Evolutionary conservation across 2,329 filamentous ascomycete species (phyloP), one percentile per base, ranked within the genome.

Genomic region (Lojkania enalia): DNA sequence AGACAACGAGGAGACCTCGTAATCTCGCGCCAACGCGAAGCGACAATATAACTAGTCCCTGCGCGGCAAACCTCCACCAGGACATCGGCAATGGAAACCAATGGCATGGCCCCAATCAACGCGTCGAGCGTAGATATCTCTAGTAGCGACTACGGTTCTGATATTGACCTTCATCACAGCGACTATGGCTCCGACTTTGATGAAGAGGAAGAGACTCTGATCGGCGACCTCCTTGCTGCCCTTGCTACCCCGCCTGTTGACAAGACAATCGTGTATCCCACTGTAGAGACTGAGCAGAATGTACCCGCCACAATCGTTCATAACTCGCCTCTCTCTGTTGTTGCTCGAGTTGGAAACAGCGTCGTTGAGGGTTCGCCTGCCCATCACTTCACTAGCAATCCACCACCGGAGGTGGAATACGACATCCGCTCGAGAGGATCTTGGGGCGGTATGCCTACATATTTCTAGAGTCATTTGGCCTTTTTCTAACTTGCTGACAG

Each of bases 131-230:
- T n/a, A n/a, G 50, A 46, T 16, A 46, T 47, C 16, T 13, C 42
- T 23, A 42, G 36, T 13, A 83, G 79, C 64, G 81, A 85, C 53
- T 86, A 85, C 75, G 83, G 81, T 49, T 83, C 80, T 4, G 83
- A 86, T 49, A 77, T 85, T 53, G 77, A 79, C 5, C 66, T 74
- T 55, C 20, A 29, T 51, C 27, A 43, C 55, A 84, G 80, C 64
- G 82, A 86, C 55, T 87, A 86, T 76, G 83, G 82, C 48, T 84
- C 81, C 2, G 83, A 86, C 46, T 78, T 85, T 53, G 76, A 78
- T 14, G 21, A 46, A 5, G 49, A 57, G 19, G 71, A 84, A 68
- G 77, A 81, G 50, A 73, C 74, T 35, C 67, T 79, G 23, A 58
- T 84, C 42, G 73, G 74, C 56, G 69, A 74, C 29, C 62, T 85